Evolutionary conservation across 179 eudicot genomes (phyloP).

Genomic region (Vitellaria paradoxa): DNA sequence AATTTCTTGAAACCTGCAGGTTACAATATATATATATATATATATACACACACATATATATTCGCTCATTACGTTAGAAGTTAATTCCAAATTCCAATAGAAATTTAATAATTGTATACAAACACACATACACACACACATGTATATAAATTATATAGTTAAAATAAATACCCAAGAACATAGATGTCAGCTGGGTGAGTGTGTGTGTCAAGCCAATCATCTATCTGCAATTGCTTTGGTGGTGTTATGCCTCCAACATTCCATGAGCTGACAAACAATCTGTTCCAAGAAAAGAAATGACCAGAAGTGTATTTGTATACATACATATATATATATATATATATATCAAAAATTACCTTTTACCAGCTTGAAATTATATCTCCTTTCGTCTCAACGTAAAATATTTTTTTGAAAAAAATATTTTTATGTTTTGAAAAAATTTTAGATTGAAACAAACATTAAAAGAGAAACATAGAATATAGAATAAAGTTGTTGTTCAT

Average conservation of each 20-base stretch:
- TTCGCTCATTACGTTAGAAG: neutral
- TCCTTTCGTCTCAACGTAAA: too few species aligned
- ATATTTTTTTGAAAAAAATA: too few species aligned
- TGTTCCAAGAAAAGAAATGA: neutral
- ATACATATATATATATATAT: too few species aligned
- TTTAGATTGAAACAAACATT: neutral
- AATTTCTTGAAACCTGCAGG: conserved; percentile 19
- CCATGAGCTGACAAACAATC: conserved; percentile 20
- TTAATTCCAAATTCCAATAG: neutral
- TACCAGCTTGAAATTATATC: too few species aligned
- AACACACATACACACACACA: neutral
- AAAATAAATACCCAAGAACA: conserved; percentile 17
- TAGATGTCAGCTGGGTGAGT: conserved; percentile 15
- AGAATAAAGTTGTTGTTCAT: neutral
- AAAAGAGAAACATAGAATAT: neutral
- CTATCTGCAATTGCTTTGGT: conserved; percentile 15
- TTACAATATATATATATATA: neutral
- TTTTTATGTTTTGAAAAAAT: too few species aligned
- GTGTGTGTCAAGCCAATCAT: conserved; percentile 17
- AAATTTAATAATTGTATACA: neutral
- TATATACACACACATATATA: too few species aligned
- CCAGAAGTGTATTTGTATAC: neutral
- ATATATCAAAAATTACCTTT: neutral
- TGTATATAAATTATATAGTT: neutral
- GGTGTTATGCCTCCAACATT: conserved; percentile 22